Evolutionary conservation across 192 early-diverging fungal genomes (phyloP).

Genomic region (Linnemannia zychae): DNA sequence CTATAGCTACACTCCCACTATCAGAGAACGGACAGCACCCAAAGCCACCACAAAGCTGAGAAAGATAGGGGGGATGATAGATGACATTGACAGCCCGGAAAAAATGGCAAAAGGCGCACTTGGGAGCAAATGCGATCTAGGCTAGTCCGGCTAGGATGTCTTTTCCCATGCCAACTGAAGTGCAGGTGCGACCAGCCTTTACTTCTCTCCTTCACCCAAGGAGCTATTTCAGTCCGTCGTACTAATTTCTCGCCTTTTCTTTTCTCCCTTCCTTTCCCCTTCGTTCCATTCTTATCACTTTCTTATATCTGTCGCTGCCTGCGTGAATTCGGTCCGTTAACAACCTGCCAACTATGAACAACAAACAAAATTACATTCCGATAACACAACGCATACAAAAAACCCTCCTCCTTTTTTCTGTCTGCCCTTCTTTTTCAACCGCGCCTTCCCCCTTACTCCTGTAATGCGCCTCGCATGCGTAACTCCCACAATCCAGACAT

Average conservation of each 20-base stretch:
- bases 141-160: too few relatives aligned
- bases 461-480: neutral
- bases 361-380: neutral
- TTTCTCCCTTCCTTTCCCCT: neutral
- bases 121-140: neutral
- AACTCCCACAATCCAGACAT: constrained; percentile 18
- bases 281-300: neutral
- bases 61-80: neutral
- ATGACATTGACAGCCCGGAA: neutral
- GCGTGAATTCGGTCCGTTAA: neutral
- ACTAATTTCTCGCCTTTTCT: neutral
- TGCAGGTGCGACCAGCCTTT: neutral
- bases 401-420: constrained; percentile 2
- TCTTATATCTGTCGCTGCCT: neutral
- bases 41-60: too few relatives aligned
- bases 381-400: neutral
- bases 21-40: neutral
- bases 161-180: neutral
- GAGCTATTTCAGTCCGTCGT: neutral
- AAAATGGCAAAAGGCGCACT: neutral
- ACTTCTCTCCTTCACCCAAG: neutral
- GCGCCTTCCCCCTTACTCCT: neutral
- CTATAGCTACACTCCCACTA: neutral
- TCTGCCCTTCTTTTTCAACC: neutral
- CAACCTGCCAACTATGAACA: neutral